Evolutionary conservation across 2,329 filamentous ascomycete species (phyloP), one percentile per base, ranked within the genome.

Genomic region (Trichoderma sp.): DNA sequence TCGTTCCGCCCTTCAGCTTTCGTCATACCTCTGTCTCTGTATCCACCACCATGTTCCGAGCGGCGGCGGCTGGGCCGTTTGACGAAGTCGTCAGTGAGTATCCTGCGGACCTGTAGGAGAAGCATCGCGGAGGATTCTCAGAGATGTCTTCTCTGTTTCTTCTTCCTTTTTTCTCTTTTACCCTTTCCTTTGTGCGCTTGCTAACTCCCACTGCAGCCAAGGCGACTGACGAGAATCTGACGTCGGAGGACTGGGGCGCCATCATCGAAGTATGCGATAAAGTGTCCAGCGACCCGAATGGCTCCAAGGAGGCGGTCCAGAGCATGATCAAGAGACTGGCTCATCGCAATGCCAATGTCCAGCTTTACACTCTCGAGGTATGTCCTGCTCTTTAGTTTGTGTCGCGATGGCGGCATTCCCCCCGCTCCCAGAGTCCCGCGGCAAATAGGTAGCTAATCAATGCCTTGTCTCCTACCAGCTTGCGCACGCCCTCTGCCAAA

Each of bases 171-270:
- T 43, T 1, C 11, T 52, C 14, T 8, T n/a, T 31, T 21, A n/a
- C n/a, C 2, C 11, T 53, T 31, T 47, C 35, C 27, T 24, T 55
- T 64, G 11, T 47, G 11, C 21, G 0, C 35, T 40, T 57, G 63
- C 71, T 75, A 68, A 76, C 73, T 6, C 11, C 19, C 37, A 70
- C 55, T 35, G 19, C 53, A 89, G 87, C 83, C 81, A 89, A 88
- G 83, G 94, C 96, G 77, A 99, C 96, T 68, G 96, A 99, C 82
- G 96, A 99, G 86, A 99, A 97, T 81, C 88, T 98, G 75, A 98
- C 94, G 27, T 92, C 91, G 35, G 88, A 96, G 78, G 88, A 90
- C 78, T 90, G 88, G 88, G 86, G 84, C 59, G 86, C 86, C 76
- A 89, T 89, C 75, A 86, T 89, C 78, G 86, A 88, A 77, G 85